Evolutionary conservation across 768 basidiomycete genomes (phyloP), one percentile per base, ranked within the genome.

Genomic region (Rhodotorula toruloides): DNA sequence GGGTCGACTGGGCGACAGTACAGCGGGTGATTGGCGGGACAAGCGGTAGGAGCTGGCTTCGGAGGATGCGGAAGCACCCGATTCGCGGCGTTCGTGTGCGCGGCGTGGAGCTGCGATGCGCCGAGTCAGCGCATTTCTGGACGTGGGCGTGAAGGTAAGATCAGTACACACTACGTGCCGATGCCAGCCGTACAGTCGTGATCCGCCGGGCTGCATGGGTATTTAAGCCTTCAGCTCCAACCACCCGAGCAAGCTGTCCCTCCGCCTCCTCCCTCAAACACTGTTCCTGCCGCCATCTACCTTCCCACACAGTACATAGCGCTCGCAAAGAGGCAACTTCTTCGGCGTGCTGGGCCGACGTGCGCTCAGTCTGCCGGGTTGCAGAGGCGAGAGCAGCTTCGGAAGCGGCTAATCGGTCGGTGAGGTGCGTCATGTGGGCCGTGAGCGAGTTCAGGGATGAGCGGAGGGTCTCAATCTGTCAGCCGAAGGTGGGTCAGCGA

Each of bases 221-320:
- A n/a, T n/a, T n/a, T n/a, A n/a, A n/a, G n/a, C n/a, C n/a, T n/a
- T n/a, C n/a, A n/a, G n/a, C n/a, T n/a, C n/a, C n/a, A n/a, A n/a
- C n/a, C n/a, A n/a, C n/a, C n/a, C 2, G 14, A 22, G 14, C 19
- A 5, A 61, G 29, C 13, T 21, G 12, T 10, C 37, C 34, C 44
- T 67, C 55, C 7, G 43, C 58, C 17, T 69, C 63, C 25, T 64
- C 68, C 40, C 63, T 47, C 40, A 9, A 4, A 25, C 63, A 22
- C 19, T 56, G 19, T 25, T 69, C 68, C 31, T 69, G 63, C 12
- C 63, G 22, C 55, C 55, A 69, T 17, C 68, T 49, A 3, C 36
- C 59, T 29, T 69, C 59, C 68, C 68, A 69, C 1, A 69, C 63
- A 0, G 21, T 31, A 11, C 55, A 58, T 4, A 69, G 46, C 9